phyloP scores from a whole-genome alignment of 768 basidiomycete genomes.

The Termitomyces sp. region DNA sequence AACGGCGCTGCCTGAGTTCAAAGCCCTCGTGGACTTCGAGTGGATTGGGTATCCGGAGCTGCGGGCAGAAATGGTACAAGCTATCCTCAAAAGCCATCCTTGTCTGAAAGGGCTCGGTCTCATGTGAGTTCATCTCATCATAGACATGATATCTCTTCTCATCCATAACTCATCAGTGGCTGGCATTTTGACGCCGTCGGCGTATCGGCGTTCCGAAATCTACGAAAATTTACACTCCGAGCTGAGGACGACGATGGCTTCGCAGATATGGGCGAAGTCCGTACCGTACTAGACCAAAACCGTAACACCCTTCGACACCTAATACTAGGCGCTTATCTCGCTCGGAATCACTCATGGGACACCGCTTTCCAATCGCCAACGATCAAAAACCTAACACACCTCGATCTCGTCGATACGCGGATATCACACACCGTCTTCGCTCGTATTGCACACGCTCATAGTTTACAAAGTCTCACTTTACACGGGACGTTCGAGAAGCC shows the following conservation, averaged over 20 bases:
- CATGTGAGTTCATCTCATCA: conserved; percentile 31
- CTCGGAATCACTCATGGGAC: conserved; percentile 63
- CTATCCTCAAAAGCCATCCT: conserved; percentile 46
- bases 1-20: conserved; percentile 59
- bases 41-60: conserved; percentile 78
- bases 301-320: conserved; percentile 52
- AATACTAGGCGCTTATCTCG: conserved; percentile 64
- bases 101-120: conserved; percentile 52
- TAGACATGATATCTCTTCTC: not conserved
- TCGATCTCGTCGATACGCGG: conserved; percentile 66
- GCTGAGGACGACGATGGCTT: conserved; percentile 69
- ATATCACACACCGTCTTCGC: conserved; percentile 58
- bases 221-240: conserved; percentile 61
- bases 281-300: conserved; percentile 58
- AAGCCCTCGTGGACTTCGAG: conserved; percentile 55
- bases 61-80: conserved; percentile 60
- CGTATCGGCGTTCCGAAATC: conserved; percentile 53
- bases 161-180: conserved; percentile 31
- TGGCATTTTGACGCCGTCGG: conserved; percentile 74
- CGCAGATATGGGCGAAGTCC: conserved; percentile 65
- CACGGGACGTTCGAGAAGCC: conserved; percentile 64
- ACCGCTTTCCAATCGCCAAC: conserved; percentile 55
- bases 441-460: conserved; percentile 57
- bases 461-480: conserved; percentile 55
- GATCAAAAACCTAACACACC: conserved; percentile 61